phyloP scores from a whole-genome alignment of 805 yeast species.

The Metschnikowia peoriensis region DNA sequence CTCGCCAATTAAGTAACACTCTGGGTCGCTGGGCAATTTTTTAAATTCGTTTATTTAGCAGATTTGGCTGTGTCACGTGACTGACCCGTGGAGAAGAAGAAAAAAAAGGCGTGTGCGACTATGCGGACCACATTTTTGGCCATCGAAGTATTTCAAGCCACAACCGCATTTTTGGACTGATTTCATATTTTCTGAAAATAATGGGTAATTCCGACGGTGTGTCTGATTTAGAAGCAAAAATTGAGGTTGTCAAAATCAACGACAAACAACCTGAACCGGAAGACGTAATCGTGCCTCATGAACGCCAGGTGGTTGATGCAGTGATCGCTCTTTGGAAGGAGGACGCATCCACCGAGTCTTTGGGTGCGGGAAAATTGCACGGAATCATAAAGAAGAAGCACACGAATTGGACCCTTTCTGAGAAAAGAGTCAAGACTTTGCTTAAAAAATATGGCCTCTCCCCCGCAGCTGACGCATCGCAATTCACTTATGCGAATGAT shows the following conservation, averaged over 20 bases:
- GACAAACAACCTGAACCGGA: conserved; percentile 25
- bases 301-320: conserved; percentile 56
- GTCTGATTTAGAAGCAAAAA: conserved; percentile 13
- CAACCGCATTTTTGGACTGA: neutral
- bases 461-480: conserved; percentile 29
- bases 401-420: conserved; percentile 63
- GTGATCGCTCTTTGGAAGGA: conserved; percentile 67
- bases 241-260: conserved; percentile 39
- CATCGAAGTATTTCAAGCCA: neutral
- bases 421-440: conserved; percentile 51
- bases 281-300: conserved; percentile 48
- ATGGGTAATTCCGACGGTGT: conserved; percentile 1
- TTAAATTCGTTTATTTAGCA: neutral
- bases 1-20: neutral
- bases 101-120: conserved; percentile 1
- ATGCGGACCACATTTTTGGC: neutral
- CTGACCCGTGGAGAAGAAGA: neutral
- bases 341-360: conserved; percentile 59
- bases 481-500: conserved; percentile 51
- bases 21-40: conserved; percentile 6
- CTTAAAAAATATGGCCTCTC: conserved; percentile 58
- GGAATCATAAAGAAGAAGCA: conserved; percentile 48
- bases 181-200: neutral
- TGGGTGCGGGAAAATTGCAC: conserved; percentile 55
- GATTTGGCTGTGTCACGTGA: conserved; percentile 6